Conservation (phyloP, 495 filamentous ascomycete genomes). For the Penicillium salamii region DNA sequence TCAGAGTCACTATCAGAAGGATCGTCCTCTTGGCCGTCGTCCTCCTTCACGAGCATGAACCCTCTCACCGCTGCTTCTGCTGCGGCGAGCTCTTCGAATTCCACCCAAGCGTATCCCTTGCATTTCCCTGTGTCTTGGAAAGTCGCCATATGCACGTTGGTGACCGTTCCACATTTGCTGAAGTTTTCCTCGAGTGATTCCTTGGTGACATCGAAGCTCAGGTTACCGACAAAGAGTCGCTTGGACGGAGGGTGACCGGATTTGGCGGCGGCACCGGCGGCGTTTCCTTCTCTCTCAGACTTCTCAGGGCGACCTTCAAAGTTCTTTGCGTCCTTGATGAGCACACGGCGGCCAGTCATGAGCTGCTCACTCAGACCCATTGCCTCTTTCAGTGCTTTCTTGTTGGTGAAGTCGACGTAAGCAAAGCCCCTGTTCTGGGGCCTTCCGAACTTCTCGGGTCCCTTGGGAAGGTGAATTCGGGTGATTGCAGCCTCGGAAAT, state of each 20-base stretch:
- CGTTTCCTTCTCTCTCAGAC: conserved; percentile 43
- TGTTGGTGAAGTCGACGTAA: conserved; percentile 84
- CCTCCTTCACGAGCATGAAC: conserved; percentile 63
- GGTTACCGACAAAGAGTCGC: conserved; percentile 89
- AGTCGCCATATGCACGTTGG: conserved; percentile 80
- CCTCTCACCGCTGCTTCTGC: conserved; percentile 80
- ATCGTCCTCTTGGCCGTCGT: conserved; percentile 56
- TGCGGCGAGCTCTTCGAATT: conserved; percentile 74
- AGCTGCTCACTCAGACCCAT: conserved; percentile 78
- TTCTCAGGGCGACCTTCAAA: conserved; percentile 75
- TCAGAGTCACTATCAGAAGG: conserved; percentile 34
- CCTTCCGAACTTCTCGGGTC: conserved; percentile 44
- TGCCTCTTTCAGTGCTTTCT: conserved; percentile 64
- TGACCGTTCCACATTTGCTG: conserved; percentile 73
- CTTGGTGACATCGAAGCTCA: conserved; percentile 80
- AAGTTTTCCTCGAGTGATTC: conserved; percentile 79
- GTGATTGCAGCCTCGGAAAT: conserved; percentile 72
- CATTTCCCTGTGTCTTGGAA: conserved; percentile 98
- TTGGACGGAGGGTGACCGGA: conserved; percentile 62
- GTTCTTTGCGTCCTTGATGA: conserved; percentile 88
- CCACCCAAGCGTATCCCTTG: conserved; percentile 95
- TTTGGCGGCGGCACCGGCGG: conserved; percentile 27
- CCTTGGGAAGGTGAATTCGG: conserved; percentile 73
- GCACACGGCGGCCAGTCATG: conserved; percentile 67
- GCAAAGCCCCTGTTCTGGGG: conserved; percentile 85